Conservation (phyloP, 2,329 filamentous ascomycete species). For the Neocucurbitaria cava region DNA sequence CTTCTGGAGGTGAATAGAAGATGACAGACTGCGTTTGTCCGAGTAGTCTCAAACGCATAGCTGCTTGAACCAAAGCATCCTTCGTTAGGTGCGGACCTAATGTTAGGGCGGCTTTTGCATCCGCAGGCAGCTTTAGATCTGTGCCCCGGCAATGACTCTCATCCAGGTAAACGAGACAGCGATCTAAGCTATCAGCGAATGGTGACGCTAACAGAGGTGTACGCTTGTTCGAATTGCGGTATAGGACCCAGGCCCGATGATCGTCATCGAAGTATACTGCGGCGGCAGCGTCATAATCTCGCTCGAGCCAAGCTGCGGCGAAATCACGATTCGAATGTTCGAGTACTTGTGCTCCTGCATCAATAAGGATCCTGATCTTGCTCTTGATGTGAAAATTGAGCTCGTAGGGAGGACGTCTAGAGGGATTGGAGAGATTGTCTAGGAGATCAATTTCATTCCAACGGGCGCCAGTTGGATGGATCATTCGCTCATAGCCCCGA, state of each 20-base stretch:
- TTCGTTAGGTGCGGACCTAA: slow-evolving; percentile 65
- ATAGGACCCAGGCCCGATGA: slow-evolving; percentile 57
- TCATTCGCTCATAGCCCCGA: slow-evolving; percentile 53
- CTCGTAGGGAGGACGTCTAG: slow-evolving; percentile 36
- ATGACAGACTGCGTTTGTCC: slow-evolving; percentile 62
- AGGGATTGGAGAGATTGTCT: not conserved
- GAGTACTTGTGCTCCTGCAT: slow-evolving; percentile 69
- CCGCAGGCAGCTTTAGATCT: slow-evolving; percentile 62
- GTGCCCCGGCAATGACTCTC: slow-evolving; percentile 68
- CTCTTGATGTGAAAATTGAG: not conserved
- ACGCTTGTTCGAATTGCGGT: slow-evolving; percentile 40
- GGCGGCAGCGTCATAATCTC: slow-evolving; percentile 54
- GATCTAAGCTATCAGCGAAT: slow-evolving; percentile 60
- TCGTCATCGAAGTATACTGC: slow-evolving; percentile 62
- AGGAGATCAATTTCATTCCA: slow-evolving; percentile 58
- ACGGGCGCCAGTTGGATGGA: slow-evolving; percentile 39
- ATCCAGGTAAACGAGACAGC: slow-evolving; percentile 66
- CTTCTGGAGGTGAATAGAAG: slow-evolving; percentile 65
- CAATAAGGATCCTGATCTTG: slow-evolving; percentile 64
- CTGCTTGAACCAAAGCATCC: slow-evolving; percentile 69
- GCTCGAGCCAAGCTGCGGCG: slow-evolving; percentile 59
- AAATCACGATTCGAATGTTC: slow-evolving; percentile 65
- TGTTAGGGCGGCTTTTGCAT: slow-evolving; percentile 61
- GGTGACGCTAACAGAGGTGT: slow-evolving; percentile 61
- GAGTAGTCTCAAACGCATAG: slow-evolving; percentile 70